A percentile compares a stretch with the other conserved stretches of the same genome.
Evolutionary conservation across 768 basidiomycete genomes (phyloP).

Genomic region (Boletus speciosus): DNA sequence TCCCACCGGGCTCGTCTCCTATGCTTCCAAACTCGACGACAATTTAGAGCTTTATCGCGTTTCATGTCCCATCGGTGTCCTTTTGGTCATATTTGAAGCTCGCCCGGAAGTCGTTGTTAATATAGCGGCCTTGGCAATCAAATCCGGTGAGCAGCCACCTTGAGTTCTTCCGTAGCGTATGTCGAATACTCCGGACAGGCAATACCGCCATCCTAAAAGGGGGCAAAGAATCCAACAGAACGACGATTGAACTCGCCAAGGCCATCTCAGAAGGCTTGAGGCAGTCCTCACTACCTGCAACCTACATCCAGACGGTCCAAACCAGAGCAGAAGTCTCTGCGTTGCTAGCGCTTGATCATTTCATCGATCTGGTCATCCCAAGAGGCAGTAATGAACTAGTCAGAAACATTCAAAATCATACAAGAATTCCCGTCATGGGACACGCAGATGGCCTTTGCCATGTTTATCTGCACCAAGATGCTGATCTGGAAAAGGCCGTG

Average conservation of each 20-base stretch:
- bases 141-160: conserved; percentile 65
- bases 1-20: conserved; percentile 82
- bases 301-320: conserved; percentile 90
- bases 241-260: conserved; percentile 69
- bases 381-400: conserved; percentile 92
- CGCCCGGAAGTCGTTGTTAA: conserved; percentile 97
- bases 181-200: conserved; percentile 44
- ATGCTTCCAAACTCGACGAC: conserved; percentile 88
- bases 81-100: conserved; percentile 96
- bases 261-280: conserved; percentile 77
- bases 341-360: conserved; percentile 79
- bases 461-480: conserved; percentile 83
- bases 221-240: conserved; percentile 89
- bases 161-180: background rate
- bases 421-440: conserved; percentile 96
- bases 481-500: conserved; percentile 74
- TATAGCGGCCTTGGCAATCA: conserved; percentile 93
- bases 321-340: conserved; percentile 89
- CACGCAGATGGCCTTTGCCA: conserved; percentile 96
- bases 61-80: conserved; percentile 93
- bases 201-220: conserved; percentile 98
- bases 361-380: conserved; percentile 96
- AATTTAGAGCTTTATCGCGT: conserved; percentile 87
- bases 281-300: conserved; percentile 65
- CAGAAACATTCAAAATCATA: conserved; percentile 80